phyloP scores from a whole-genome alignment of 2,329 filamentous ascomycete species.

The Beauveria brongniartii region DNA sequence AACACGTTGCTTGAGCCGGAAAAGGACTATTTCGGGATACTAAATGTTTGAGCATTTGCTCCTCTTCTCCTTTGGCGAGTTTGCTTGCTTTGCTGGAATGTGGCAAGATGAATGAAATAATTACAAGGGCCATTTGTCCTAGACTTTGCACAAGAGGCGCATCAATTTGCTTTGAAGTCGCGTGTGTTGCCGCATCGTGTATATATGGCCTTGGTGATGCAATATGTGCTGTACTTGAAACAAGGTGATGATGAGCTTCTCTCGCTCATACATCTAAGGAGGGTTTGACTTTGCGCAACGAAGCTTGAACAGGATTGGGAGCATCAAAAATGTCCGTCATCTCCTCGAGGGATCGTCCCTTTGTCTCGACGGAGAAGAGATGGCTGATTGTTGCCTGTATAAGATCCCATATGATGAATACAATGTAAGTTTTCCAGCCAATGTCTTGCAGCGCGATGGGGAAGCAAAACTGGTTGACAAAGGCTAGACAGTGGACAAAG shows the following conservation, averaged over 20 bases:
- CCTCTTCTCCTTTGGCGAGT: not conserved
- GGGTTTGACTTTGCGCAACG: not conserved
- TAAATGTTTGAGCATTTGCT: not conserved
- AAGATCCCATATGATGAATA: conserved; percentile 16
- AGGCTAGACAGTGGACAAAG: conserved; percentile 21
- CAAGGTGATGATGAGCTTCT: no score
- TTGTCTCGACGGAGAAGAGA: conserved; percentile 26
- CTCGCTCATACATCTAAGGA: not conserved
- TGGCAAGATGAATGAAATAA: not conserved
- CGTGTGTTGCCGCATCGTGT: no score
- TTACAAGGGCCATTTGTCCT: no score
- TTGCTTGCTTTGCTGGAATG: not conserved
- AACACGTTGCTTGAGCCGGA: not conserved
- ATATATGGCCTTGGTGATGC: no score
- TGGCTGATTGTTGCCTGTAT: conserved; percentile 16
- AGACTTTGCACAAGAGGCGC: no score
- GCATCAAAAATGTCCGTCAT: conserved; percentile 20
- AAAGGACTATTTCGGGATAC: not conserved
- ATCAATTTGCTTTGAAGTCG: no score
- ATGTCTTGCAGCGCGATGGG: conserved; percentile 34
- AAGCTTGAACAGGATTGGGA: conserved; percentile 14
- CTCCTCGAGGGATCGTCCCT: conserved; percentile 20
- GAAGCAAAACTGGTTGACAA: conserved; percentile 32
- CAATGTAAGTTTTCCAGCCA: conserved; percentile 34
- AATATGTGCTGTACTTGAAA: no score